Base-by-base conservation (phyloP, 306 rosid species). In the Quercus berberidifolia region DNA sequence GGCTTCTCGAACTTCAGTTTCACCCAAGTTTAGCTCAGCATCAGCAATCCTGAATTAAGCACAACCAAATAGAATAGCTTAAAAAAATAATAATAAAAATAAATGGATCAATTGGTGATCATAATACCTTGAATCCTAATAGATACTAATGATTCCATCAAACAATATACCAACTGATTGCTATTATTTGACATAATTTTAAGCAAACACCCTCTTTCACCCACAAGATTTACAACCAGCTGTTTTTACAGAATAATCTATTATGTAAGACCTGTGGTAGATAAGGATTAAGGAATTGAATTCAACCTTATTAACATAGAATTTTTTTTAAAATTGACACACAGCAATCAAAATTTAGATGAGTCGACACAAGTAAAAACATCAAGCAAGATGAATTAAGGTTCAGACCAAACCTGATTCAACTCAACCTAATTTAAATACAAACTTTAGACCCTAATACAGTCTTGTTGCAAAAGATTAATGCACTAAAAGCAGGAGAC, bases 1-100 rank as follows among this genome's bases (percentile, higher is more conserved):
- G 69, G 99, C 99, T 86, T 95, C 99, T 43, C 99, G 91, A 46
- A 95, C 99, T 90, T 93, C 99, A 88, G 98, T 95, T 89, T 95
- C 99, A 7, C 99, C 99, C 52, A 95, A 85, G 88, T 96, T 96
- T 73, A 93, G 98, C 82, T 96, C 99, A 1, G 99, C 98, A 71
- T 96, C 99, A 75, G 98, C 97, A 83, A 96, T 93, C 90, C 98
- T 96, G 33, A 60, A 83, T 69, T 83, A 64, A 77, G 77, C 38
- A 14, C 78, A 86, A 56, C 77, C 69, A 78, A 67, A 79, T 55
- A 52, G 15, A 80, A 63, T 43, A 51, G 49, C 33, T 67, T 73
- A 59, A 77, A 76, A 25, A 9, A 43, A 62, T 69, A 38, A 49
- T 3, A 33, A 62, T 18, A 20, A 65, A 31, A 43, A 65, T n/a